Evolutionary conservation across 345 rosid species (phyloP), one percentile per base, ranked within the genome.

Genomic region (Populus simonii): DNA sequence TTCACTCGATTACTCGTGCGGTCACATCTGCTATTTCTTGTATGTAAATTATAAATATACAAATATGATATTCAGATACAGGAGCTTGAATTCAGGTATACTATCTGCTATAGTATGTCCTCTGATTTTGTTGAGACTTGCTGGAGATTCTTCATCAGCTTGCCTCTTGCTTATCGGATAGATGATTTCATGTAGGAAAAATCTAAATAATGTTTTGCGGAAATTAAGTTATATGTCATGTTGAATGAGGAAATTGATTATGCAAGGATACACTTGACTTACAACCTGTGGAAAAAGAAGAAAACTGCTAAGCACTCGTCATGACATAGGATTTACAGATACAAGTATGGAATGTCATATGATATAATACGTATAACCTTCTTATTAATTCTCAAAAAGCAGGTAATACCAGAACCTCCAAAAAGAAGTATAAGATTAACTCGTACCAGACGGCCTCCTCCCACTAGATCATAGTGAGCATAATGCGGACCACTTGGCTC

Each of bases 391-490:
- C 39, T 22, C 4, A 41, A 41, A 41, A 41, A 41, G 43, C 36
- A 25, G 1, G 55, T n/a, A 65, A 67, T 33, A 63, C 35, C 43
- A 29, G n/a, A 35, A 2, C 22, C 27, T 57, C 59, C 5, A 38
- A 76, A 63, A 8, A 16, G 6, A 29, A 71, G 35, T 23, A 51
- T 17, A 41, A 70, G 41, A 71, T 59, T 75, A 73, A 81, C 57
- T 41, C 89, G 27, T 89, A 93, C 98, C 90, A 81, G 72, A 57
- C 85, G 85, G 35, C 92, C 88, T 68, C 92, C 88, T 68, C 90
- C 91, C 43, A 95, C 91, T 33, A 93, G 38, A 87, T 93, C 99
- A 77, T 89, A 92, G 79, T 93, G 97, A 76, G 90, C 99, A 70
- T 84, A 94, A 83, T 93, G 97, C 36, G 94, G 95, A 79, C 97